Evolutionary conservation across 2,329 filamentous ascomycete genomes (phyloP), one percentile per base, ranked within the genome.

Genomic region (Botryotinia narcissicola): DNA sequence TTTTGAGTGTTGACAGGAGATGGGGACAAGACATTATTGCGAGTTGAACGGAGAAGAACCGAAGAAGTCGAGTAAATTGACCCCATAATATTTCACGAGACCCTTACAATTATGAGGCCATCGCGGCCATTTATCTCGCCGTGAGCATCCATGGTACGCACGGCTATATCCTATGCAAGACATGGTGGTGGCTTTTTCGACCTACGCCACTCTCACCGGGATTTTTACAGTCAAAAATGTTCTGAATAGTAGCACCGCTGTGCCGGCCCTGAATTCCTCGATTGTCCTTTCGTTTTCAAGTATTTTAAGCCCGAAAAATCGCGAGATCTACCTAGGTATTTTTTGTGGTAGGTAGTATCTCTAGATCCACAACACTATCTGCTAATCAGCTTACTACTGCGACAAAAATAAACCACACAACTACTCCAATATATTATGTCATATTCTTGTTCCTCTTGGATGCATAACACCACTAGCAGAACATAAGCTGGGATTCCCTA

Each of bases 111-210:
- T 29, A 54, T 40, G 42, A 70, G 40, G 68, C 54, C 51, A 66
- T 63, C 61, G 37, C 37, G 61, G 61, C 61, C 61, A 63, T 63
- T 29, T 66, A 66, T 48, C 29, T 48, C 44, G 54, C 68, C 57
- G 68, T 57, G 32, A 70, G n/a, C n/a, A 61, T 37, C 51, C 51
- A 20, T 61, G 68, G 40, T 61, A 25, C 44, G 69, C 69, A 71
- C 59, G 69, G 69, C 42, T 64, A 70, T 48, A 14, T 48, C 44
- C 48, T 51, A 71, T 64, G 69, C 69, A 71, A 64, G 69, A 71
- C 69, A 71, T 22, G 44, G 25, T 22, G 42, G 44, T 66, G 57
- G 44, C 44, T 64, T 22, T 37, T 18, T 54, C 29, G 32, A 18
- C 32, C 69, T 42, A 71, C 37, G 59, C 69, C 59, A 66, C 37